Evolutionary conservation across 2,329 filamentous ascomycete species (phyloP).

Genomic region (Lachnellula arida): DNA sequence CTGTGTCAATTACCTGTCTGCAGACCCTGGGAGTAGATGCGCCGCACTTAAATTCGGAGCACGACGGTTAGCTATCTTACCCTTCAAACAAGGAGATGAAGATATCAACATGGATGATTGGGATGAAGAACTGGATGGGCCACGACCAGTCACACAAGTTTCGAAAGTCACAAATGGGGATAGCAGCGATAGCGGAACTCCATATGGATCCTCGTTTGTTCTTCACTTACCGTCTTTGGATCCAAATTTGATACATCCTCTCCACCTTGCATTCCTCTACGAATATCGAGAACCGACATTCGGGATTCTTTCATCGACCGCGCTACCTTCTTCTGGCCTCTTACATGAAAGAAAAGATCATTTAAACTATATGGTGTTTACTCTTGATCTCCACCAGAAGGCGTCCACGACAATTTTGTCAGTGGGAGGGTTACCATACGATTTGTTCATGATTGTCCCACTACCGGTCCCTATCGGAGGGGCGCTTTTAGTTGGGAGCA

Average conservation of each 20-base stretch:
- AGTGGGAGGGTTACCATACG: conserved; percentile 78
- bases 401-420: conserved; percentile 91
- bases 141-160: conserved; percentile 47
- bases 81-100: conserved; percentile 81
- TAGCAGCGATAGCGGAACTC: conserved; percentile 46
- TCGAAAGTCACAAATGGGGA: conserved; percentile 26
- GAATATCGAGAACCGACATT: conserved; percentile 98
- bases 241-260: conserved; percentile 77
- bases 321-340: conserved; percentile 68
- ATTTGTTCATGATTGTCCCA: conserved; percentile 77
- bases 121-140: conserved; percentile 75
- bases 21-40: conserved; percentile 89
- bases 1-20: conserved; percentile 75
- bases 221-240: conserved; percentile 85
- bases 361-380: conserved; percentile 89
- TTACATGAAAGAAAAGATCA: conserved; percentile 74
- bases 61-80: conserved; percentile 86
- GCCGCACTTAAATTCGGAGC: conserved; percentile 89
- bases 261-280: conserved; percentile 89
- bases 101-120: conserved; percentile 90
- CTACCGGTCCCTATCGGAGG: conserved; percentile 84
- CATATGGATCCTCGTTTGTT: conserved; percentile 89
- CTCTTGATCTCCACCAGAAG: conserved; percentile 85
- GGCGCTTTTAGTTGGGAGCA: conserved; percentile 77
- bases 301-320: conserved; percentile 79